Base-by-base conservation (phyloP, 768 basidiomycete species). In the Mycena vitilis region DNA sequence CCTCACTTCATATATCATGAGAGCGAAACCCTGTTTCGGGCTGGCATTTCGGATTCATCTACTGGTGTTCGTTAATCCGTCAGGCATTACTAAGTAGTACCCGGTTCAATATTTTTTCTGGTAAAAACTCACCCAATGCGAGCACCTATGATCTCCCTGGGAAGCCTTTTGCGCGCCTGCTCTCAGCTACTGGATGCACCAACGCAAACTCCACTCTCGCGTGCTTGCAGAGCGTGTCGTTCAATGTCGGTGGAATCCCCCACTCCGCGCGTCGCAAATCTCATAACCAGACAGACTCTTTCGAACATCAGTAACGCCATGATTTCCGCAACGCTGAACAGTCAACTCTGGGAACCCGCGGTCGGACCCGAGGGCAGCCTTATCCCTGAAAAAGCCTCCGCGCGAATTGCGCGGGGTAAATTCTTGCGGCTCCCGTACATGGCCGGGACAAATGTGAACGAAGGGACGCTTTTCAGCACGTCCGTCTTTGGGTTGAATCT, bases 391-490 rank as follows among this genome's bases (percentile, higher is more conserved):
- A 74, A 83, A 47, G 84, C 86, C 5, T 89, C 88, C 1, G 61
- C 73, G 7, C 79, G 79, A 45, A 84, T 89, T 36, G 74, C 78
- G 0, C 76, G 81, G 7, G 86, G 86, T 7, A 78, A 87, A 34
- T 89, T 88, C 72, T 72, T 85, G 20, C 87, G 84, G 58, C 74
- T 90, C 4, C 87, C 88, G 9, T 86, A 83, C 66, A 72, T 90
- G 0, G 85, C 79, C n/a, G 88, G 88, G 36, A 88, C 86, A 0
- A 89, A 88, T 52, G 88, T 87, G 61, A 88, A 88, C 72, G 88
- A 89, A 75, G 88, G 88, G 1, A 85, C 82, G 0, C 73, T 65
- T 1, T 86, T 87, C 75, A 83, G 83, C 42, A 59, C 63, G 4
- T 75, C 78, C 1, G 75, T 90, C 10, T 74, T 73, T 8, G 78